These are phyloP conservation scores for Ceratorhiza oryzae-sativae DNA, from an alignment of 1,284 basidiomycete species.

Conservation along the genomic window DNA sequence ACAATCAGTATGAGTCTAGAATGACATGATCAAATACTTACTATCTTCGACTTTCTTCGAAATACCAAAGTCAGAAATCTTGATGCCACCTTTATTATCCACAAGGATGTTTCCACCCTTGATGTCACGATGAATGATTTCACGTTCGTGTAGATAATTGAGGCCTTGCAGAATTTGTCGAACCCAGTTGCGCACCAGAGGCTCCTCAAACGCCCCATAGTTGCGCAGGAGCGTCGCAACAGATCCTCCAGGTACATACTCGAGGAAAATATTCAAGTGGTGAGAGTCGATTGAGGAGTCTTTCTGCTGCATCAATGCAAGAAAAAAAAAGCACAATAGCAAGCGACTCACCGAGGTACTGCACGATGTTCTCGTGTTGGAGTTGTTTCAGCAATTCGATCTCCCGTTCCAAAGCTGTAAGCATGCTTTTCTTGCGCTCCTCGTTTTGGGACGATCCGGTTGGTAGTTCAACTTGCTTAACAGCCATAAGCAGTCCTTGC, in stretches of 20 bases:
- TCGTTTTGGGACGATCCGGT: slow-evolving; percentile 87
- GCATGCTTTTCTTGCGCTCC: slow-evolving; percentile 94
- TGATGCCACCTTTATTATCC: slow-evolving; percentile 68
- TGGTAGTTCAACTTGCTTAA: slow-evolving; percentile 97
- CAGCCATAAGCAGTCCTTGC: slow-evolving; percentile 95
- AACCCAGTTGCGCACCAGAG: slow-evolving; percentile 92
- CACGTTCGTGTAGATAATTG: slow-evolving; percentile 90
- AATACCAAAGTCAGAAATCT: slow-evolving; percentile 92
- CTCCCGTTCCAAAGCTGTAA: slow-evolving; percentile 92
- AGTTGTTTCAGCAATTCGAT: slow-evolving; percentile 95
- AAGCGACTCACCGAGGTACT: slow-evolving; percentile 82
- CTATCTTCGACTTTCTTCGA: slow-evolving; percentile 97
- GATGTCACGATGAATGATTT: slow-evolving; percentile 78
- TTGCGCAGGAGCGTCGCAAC: slow-evolving; percentile 91
- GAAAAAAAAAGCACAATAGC: slow-evolving; percentile 28
- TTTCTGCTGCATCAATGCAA: slow-evolving; percentile 49
- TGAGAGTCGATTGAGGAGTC: slow-evolving; percentile 90
- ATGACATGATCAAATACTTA: slow-evolving; percentile 57
- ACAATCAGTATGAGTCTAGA: slow-evolving; percentile 14
- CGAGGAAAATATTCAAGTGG: slow-evolving; percentile 96
- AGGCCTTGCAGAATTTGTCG: slow-evolving; percentile 93
- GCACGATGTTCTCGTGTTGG: slow-evolving; percentile 97
- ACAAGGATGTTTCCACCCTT: slow-evolving; percentile 70
- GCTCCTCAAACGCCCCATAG: slow-evolving; percentile 97
- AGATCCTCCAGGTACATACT: slow-evolving; percentile 98